Evolutionary conservation across 2,329 filamentous ascomycete genomes (phyloP), one percentile per base, ranked within the genome.

Genomic region (Aspergillus sergii): DNA sequence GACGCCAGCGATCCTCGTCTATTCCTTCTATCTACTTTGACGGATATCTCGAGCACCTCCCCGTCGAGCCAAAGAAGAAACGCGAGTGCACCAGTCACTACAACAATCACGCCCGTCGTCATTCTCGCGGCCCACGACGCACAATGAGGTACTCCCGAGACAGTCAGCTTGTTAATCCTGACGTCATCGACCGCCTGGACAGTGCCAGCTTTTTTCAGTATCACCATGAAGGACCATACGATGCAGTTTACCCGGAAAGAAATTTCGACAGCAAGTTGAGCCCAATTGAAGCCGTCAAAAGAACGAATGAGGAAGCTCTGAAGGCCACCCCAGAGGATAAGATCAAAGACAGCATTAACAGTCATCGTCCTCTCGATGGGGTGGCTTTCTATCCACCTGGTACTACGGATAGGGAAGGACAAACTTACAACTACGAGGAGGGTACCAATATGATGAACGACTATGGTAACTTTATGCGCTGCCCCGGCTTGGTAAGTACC

Each of bases 221-320:
- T 77, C 94, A 97, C 76, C 94, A 98, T 72, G 92, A 90, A 67
- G 94, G 94, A 0, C 94, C 94, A 0, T 98, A 91, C 70, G 94
- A 98, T 75, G 92, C 94, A 11, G 90, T 92, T 2, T 83, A 92
- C 58, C 82, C 90, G 1, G 87, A 91, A 14, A 86, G 92, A 55
- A 97, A 97, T 79, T 83, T 80, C 4, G 83, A 88, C 70, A 83
- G 81, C 69, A 80, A 83, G 60, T 79, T 76, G 62, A 89, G 91
- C 3, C 94, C 94, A 0, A 80, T 97, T 9, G 92, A 91, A 32
- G 94, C 94, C 2, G 86, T 96, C 6, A 82, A 83, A 61, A 83
- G 86, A 3, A 89, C 88, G 48, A 97, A 95, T 77, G 82, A 84
- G 59, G 91, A 93, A 75, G 91, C 93, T 0, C 77, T 97, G 57